Base-by-base conservation (phyloP, 345 rosid genomes). In the Eucalyptus polybractea region DNA sequence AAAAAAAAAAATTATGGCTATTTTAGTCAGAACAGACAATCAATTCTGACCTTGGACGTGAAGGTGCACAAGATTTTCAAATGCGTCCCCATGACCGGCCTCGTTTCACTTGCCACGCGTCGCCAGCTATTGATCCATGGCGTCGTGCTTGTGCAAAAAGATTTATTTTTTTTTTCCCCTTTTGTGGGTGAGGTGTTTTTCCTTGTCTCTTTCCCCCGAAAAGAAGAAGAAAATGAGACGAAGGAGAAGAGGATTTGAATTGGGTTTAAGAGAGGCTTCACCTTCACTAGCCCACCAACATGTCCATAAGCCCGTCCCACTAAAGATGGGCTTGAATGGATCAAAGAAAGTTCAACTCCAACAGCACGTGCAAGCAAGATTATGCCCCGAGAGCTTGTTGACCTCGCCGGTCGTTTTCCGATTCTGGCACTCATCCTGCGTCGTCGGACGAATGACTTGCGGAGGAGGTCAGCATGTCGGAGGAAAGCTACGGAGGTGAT, bases 81-180 rank as follows among this genome's bases (percentile, higher is more conserved):
- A 37, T 10, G 83, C 83, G 62, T 76, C 13, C 14, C 14, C 83
- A 37, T 37, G 47, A 37, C 83, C 7, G 10, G 83, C 6, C 24
- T 76, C 83, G 1, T 37, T 76, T 37, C 13, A 19, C 47, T 76
- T 10, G 83, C 83, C 83, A 76, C 83, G 47, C 83, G 83, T 76
- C 83, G 37, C 47, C 47, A 76, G 47, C 27, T 76, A 76, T 37
- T 10, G 47, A 37, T 76, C 27, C 83, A 1, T 76, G 45, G 83
- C 83, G 22, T 10, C 83, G 22, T 10, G 45, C 81, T 37, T 10
- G 81, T 72, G 81, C 45, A 37, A 72, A 72, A 37, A 33, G 31
- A 3, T 21, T 0, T 2, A 4, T n/a, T 8, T 21, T 0, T 2
- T 19, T 69, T 9, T 67, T 2, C 5, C 5, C 37, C 37, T 31